Percentiles rank a stretch among this genome's conserved stretches.
Conservation (phyloP, 306 rosid genomes). For the Psophocarpus tetragonolobus region DNA sequence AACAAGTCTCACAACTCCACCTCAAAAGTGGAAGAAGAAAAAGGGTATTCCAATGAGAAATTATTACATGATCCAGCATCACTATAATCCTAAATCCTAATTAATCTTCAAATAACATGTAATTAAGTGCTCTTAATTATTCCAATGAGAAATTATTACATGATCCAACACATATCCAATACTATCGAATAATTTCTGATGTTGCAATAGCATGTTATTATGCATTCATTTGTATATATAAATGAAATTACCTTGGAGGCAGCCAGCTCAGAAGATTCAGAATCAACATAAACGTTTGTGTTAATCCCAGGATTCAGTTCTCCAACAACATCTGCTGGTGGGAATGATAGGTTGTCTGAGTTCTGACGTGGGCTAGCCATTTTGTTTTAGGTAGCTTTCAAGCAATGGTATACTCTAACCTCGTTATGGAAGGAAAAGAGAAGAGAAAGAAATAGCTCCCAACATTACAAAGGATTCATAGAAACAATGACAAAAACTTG, state of each 20-base stretch:
- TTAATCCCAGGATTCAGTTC: slow-evolving; percentile 44
- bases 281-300: slow-evolving; percentile 46
- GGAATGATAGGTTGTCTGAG: slow-evolving; percentile 47
- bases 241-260: slow-evolving; percentile 42
- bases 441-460: neutral
- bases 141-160: no score
- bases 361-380: slow-evolving; percentile 51
- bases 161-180: neutral
- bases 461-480: slow-evolving; percentile 12
- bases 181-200: neutral
- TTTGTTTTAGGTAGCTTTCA: slow-evolving; percentile 1
- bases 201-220: neutral
- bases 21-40: neutral
- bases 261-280: slow-evolving; percentile 49
- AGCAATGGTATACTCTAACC: slow-evolving; percentile 7
- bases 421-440: slow-evolving; percentile 25
- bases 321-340: slow-evolving; percentile 39
- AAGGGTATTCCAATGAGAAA: neutral
- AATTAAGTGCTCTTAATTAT: no score
- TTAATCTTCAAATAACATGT: no score
- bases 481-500: slow-evolving; percentile 2
- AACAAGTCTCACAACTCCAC: neutral
- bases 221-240: neutral
- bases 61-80: no score
- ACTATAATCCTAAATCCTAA: no score